These are phyloP conservation scores for Trypanosoma platydactyli DNA, from an alignment of 208 protist genomes.

Conservation along the genomic window DNA sequence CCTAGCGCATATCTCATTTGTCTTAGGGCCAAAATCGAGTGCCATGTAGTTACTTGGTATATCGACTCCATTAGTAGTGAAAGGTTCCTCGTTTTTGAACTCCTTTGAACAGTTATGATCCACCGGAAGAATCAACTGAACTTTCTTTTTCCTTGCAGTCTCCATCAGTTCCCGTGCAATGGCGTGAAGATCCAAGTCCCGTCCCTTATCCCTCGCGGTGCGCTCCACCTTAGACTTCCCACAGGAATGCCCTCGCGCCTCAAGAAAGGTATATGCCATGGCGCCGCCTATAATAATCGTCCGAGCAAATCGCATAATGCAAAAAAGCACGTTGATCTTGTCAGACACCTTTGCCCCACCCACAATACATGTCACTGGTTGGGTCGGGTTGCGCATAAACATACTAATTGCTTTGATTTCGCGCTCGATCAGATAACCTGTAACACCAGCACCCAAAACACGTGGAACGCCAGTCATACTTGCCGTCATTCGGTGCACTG, in stretches of 20 bases:
- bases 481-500: conserved; percentile 98
- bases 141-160: conserved; percentile 89
- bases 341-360: conserved; percentile 98
- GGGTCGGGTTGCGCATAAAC: conserved; percentile 87
- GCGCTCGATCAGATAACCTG: conserved; percentile 99
- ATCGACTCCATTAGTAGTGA: conserved; percentile 72
- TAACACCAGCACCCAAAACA: conserved; percentile 91
- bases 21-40: conserved; percentile 97
- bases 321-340: conserved; percentile 99
- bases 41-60: conserved; percentile 92
- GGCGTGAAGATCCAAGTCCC: conserved; percentile 77
- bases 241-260: conserved; percentile 85
- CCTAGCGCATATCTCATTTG: conserved; percentile 63
- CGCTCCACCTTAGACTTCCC: conserved; percentile 97
- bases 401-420: conserved; percentile 98
- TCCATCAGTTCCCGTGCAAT: conserved; percentile 75
- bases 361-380: conserved; percentile 96
- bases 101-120: conserved; percentile 97
- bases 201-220: conserved; percentile 75
- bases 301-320: conserved; percentile 98
- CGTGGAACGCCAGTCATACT: conserved; percentile 91
- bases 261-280: conserved; percentile 99
- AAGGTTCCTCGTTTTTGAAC: conserved; percentile 85
- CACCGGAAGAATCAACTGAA: conserved; percentile 97
- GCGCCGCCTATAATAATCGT: conserved; percentile 99